phyloP scores from a whole-genome alignment of 2,329 filamentous ascomycete genomes.

The Xylaria sp. region DNA sequence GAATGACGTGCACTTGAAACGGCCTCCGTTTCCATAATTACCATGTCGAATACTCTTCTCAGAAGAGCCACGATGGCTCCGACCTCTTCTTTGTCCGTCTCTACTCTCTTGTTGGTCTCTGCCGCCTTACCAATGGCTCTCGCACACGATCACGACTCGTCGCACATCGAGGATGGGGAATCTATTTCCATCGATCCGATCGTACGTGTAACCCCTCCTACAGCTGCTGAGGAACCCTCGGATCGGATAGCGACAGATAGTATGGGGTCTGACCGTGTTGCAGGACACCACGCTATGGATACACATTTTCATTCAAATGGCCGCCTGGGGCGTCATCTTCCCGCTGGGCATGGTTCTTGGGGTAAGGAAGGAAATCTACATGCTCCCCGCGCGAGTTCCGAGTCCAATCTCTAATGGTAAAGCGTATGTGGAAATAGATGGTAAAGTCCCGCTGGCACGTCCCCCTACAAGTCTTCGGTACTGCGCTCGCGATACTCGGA shows the following conservation, averaged over 20 bases:
- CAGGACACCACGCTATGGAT: constrained; percentile 89
- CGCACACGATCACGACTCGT: constrained; percentile 61
- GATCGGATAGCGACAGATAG: constrained; percentile 22
- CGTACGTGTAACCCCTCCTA: constrained; percentile 57
- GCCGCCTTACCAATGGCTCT: constrained; percentile 44
- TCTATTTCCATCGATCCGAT: constrained; percentile 78
- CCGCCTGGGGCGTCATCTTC: constrained; percentile 92
- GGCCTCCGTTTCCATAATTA: constrained; percentile 25
- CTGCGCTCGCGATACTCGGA: constrained; percentile 79
- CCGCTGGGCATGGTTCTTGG: constrained; percentile 95
- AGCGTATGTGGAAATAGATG: constrained; percentile 65
- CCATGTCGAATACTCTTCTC: constrained; percentile 32
- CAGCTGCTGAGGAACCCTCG: background rate
- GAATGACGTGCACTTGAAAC: constrained; percentile 30
- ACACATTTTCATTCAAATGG: constrained; percentile 88
- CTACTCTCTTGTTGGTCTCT: constrained; percentile 37
- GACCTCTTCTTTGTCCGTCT: constrained; percentile 32
- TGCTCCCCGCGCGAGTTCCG: constrained; percentile 21
- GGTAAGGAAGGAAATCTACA: constrained; percentile 61
- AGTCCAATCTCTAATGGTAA: constrained; percentile 27
- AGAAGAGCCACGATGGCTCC: constrained; percentile 33
- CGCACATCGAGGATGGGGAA: constrained; percentile 73
- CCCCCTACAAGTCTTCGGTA: constrained; percentile 80
- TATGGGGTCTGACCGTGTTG: constrained; percentile 43
- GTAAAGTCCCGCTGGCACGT: constrained; percentile 94